These are phyloP conservation scores for Nakazawaea anatomiae DNA, from an alignment of 805 yeast species.

Conservation along the genomic window DNA sequence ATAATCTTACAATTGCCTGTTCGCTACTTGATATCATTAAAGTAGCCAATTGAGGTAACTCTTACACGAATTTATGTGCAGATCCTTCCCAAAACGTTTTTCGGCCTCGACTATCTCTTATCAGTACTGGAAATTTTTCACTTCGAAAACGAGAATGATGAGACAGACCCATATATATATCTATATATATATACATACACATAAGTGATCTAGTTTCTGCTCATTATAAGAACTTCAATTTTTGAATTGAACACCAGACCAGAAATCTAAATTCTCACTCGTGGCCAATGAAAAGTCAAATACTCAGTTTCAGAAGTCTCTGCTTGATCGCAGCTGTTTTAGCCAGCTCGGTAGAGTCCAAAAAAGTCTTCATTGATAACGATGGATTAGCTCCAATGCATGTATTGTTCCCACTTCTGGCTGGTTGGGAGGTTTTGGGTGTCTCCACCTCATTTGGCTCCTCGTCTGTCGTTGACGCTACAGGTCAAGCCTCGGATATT, in stretches of 20 bases:
- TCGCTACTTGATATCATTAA: no score
- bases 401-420: conserved; percentile 29
- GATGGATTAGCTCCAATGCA: conserved; percentile 34
- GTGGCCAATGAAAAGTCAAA: neutral
- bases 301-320: neutral
- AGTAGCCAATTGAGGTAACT: neutral
- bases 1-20: neutral
- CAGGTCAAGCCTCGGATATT: conserved; percentile 26
- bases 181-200: neutral
- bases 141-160: neutral
- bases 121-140: neutral
- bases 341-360: conserved; percentile 13
- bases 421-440: conserved; percentile 35
- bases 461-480: conserved; percentile 31
- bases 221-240: no score
- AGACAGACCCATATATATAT: neutral
- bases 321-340: neutral
- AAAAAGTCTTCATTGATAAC: conserved; percentile 35
- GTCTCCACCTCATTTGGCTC: conserved; percentile 33
- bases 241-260: no score
- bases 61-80: neutral
- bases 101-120: neutral
- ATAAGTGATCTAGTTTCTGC: no score
- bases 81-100: neutral
- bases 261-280: no score